A percentile compares a stretch with the other conserved stretches of the same genome.
These are phyloP conservation scores for Postia placenta DNA, from an alignment of 768 basidiomycete genomes.

Conservation along the genomic window DNA sequence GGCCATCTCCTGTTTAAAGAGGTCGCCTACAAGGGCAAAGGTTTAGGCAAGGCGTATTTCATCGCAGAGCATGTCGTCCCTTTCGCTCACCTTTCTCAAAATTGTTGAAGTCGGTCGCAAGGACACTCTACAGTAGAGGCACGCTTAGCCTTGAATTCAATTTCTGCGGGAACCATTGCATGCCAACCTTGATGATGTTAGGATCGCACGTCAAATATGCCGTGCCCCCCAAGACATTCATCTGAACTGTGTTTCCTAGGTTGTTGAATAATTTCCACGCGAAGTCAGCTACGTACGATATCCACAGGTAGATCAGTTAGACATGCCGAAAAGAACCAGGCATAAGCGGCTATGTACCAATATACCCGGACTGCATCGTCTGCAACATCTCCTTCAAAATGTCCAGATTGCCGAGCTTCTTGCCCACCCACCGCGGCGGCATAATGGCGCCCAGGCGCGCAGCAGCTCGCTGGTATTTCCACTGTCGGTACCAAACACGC, in stretches of 20 bases:
- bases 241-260: conserved; percentile 16
- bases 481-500: conserved; percentile 4
- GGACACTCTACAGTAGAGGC: conserved; percentile 28
- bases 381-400: conserved; percentile 19
- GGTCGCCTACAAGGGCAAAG: conserved; percentile 20
- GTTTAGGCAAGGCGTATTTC: neutral
- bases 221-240: conserved; percentile 15
- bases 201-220: conserved; percentile 15
- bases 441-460: conserved; percentile 12
- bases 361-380: conserved; percentile 25
- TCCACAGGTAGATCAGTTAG: neutral
- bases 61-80: neutral
- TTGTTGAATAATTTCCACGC: conserved; percentile 18
- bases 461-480: conserved; percentile 5
- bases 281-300: conserved; percentile 15
- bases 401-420: conserved; percentile 30
- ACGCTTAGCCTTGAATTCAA: neutral
- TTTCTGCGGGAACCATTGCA: too few species aligned
- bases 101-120: conserved; percentile 37
- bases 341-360: conserved; percentile 26
- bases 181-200: conserved; percentile 26
- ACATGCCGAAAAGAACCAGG: neutral
- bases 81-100: conserved; percentile 35
- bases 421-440: conserved; percentile 26
- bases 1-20: conserved; percentile 25